A percentile compares a stretch with the other conserved stretches of the same genome.
phyloP scores from a whole-genome alignment of 225 moss, liverwort and hornwort genomes.

The Bryoerythrophyllum caledonicum region DNA sequence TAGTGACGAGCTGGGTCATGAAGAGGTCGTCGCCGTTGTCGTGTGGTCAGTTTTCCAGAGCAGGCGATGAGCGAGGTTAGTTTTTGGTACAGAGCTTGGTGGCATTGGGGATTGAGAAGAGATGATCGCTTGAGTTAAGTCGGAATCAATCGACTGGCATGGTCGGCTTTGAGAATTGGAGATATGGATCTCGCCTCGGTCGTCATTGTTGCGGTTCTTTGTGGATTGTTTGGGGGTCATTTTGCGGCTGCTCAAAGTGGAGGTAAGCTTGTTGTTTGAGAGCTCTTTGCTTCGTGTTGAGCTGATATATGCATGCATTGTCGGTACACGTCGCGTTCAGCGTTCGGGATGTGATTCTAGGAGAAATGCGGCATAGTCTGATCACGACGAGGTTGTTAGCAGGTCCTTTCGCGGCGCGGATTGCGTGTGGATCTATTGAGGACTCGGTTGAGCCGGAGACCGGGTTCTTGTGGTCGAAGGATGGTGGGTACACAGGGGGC shows the following conservation, averaged over 20 bases:
- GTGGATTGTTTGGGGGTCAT: conserved; percentile 4
- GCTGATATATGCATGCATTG: background rate
- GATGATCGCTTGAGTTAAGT: too few relatives aligned
- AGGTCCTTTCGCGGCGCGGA: conserved; percentile 60
- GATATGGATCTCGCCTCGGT: conserved; percentile 30
- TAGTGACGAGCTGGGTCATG: background rate
- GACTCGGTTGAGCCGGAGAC: conserved; percentile 53
- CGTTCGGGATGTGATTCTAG: background rate
- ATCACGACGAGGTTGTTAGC: background rate
- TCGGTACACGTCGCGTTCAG: background rate
- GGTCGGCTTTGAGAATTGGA: conserved; percentile 1
- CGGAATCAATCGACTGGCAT: background rate
- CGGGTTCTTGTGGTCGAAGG: conserved; percentile 63
- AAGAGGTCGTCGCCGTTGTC: background rate
- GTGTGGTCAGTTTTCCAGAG: conserved; percentile 4
- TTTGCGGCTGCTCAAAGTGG: conserved; percentile 26
- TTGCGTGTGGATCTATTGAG: conserved; percentile 67
- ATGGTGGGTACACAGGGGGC: conserved; percentile 71
- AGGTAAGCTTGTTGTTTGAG: conserved; percentile 28
- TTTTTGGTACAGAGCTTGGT: background rate
- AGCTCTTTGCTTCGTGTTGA: background rate
- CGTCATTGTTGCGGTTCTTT: conserved; percentile 25
- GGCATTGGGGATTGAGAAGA: background rate
- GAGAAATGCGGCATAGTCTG: background rate
- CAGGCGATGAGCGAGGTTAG: background rate